Evolutionary conservation across 225 moss, liverwort and hornwort species (phyloP).

Genomic region (Sphagnum contortum): DNA sequence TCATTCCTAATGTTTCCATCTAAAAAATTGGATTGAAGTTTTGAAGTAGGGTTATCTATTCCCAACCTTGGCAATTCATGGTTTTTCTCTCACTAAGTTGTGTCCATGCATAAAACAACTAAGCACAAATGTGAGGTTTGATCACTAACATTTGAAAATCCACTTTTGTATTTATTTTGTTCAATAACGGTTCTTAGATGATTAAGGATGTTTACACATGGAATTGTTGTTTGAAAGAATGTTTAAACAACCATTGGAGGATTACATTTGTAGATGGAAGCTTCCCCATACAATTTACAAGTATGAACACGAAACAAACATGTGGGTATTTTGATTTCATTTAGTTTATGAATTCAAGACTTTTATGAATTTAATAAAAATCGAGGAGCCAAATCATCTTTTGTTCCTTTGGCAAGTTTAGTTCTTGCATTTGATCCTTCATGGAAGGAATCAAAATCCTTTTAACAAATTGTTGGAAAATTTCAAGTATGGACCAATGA

Average conservation of each 20-base stretch:
- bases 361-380: neutral
- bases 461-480: neutral
- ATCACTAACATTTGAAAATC: neutral
- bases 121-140: neutral
- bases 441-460: neutral
- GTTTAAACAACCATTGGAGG: neutral
- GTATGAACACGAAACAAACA: neutral
- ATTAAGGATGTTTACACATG: neutral
- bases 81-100: neutral
- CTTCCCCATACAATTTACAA: neutral
- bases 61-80: neutral
- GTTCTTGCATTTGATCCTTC: neutral
- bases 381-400: neutral
- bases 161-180: neutral
- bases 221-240: neutral
- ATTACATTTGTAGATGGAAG: neutral
- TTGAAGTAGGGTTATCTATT: neutral
- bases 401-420: neutral
- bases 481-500: neutral
- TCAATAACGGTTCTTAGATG: neutral
- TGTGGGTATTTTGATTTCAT: neutral
- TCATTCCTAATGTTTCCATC: neutral
- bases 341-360: neutral
- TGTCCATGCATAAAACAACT: neutral
- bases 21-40: neutral